phyloP scores from a whole-genome alignment of 805 yeast genomes.

The Kodamaea laetipori region DNA sequence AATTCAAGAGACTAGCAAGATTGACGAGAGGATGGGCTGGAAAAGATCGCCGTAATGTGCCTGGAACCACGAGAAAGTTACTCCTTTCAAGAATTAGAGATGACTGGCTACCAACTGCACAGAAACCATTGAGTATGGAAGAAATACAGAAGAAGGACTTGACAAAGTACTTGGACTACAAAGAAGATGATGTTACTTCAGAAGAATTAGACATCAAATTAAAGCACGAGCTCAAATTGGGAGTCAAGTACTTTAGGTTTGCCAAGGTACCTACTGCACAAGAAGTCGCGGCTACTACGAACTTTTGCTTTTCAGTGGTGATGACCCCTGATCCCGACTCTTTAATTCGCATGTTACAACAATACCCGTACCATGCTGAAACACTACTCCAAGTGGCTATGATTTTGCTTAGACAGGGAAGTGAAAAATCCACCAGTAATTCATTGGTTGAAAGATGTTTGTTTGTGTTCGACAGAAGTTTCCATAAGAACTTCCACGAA shows the following conservation, averaged over 20 bases:
- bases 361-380: slow-evolving; percentile 73
- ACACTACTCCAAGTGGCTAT: slow-evolving; percentile 78
- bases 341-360: slow-evolving; percentile 57
- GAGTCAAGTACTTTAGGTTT: slow-evolving; percentile 61
- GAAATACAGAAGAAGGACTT: slow-evolving; percentile 47
- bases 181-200: slow-evolving; percentile 33
- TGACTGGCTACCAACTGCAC: slow-evolving; percentile 75
- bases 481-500: slow-evolving; percentile 58
- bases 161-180: slow-evolving; percentile 34
- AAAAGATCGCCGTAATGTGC: slow-evolving; percentile 67
- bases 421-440: slow-evolving; percentile 63
- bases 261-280: slow-evolving; percentile 32
- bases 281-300: slow-evolving; percentile 45
- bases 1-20: slow-evolving; percentile 57
- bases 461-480: slow-evolving; percentile 75
- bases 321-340: slow-evolving; percentile 80
- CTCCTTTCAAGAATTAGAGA: slow-evolving; percentile 71
- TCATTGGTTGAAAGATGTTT: slow-evolving; percentile 76
- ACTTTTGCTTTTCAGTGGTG: slow-evolving; percentile 65
- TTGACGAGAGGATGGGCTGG: slow-evolving; percentile 87
- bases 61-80: slow-evolving; percentile 71
- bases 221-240: slow-evolving; percentile 36
- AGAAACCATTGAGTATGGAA: slow-evolving; percentile 63
- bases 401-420: slow-evolving; percentile 75
- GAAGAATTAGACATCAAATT: slow-evolving; percentile 32